Conservation (phyloP, 371 early-diverging fungal genomes). For the Mortierella sp. region DNA sequence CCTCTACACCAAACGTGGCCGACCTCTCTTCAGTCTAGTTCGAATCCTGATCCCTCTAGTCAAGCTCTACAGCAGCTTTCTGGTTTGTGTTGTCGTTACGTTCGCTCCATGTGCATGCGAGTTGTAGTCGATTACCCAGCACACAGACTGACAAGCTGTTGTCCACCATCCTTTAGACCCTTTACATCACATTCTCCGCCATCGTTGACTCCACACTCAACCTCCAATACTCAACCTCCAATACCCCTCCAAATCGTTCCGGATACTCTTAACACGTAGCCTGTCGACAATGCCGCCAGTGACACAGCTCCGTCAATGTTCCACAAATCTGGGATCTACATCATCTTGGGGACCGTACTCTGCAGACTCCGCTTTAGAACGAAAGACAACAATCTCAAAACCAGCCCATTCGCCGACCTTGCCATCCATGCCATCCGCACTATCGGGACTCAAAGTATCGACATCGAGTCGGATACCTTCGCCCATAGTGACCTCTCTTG, state of each 20-base stretch:
- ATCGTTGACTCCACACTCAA: background rate
- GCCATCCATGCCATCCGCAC: constrained; percentile 16
- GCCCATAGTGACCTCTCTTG: constrained; percentile 1
- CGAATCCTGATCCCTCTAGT: constrained; percentile 21
- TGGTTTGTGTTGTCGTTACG: background rate
- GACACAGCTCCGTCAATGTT: constrained; percentile 35
- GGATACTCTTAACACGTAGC: background rate
- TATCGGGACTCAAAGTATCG: constrained; percentile 16
- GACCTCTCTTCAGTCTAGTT: background rate
- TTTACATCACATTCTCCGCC: background rate
- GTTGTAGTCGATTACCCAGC: no score
- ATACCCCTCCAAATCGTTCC: background rate
- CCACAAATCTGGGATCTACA: constrained; percentile 18
- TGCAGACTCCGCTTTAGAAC: constrained; percentile 4
- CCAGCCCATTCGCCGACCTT: constrained; percentile 13
- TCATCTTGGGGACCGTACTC: constrained; percentile 41
- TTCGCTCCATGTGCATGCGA: no score
- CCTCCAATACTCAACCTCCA: background rate
- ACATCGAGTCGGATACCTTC: constrained; percentile 15
- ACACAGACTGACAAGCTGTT: background rate
- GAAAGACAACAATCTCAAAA: constrained; percentile 5
- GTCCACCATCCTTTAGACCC: background rate
- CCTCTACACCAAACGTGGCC: no score
- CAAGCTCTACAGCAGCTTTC: constrained; percentile 2
- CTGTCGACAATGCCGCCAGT: constrained; percentile 36